A percentile compares a stretch with the other conserved stretches of the same genome.
Evolutionary conservation across 2,329 filamentous ascomycete species (phyloP).

Genomic region (Ceratocystiopsis brevicomis): DNA sequence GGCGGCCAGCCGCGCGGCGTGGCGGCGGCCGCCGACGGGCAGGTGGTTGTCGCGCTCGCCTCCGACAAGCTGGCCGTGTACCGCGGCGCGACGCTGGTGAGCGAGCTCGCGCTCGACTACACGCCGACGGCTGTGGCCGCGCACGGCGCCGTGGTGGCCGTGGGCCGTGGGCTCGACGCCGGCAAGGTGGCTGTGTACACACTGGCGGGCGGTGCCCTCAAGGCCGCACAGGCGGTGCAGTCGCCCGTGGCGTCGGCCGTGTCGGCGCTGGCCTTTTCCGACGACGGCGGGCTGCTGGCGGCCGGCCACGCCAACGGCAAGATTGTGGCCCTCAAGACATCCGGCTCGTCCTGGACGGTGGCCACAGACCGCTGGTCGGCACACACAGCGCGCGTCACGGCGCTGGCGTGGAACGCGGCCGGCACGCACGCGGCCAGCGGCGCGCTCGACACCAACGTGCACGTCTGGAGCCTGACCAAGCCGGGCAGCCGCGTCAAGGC

Average conservation of each 20-base stretch:
- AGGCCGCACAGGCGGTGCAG: conserved; percentile 37
- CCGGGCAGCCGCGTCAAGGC: conserved; percentile 73
- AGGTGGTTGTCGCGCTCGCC: conserved; percentile 38
- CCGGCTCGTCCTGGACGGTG: conserved; percentile 33
- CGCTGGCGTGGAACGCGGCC: conserved; percentile 55
- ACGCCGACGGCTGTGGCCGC: conserved; percentile 56
- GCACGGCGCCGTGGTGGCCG: conserved; percentile 46
- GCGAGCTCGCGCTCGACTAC: conserved; percentile 33
- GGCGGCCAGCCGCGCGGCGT: conserved; percentile 66
- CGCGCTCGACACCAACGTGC: conserved; percentile 76
- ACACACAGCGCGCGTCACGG: conserved; percentile 37
- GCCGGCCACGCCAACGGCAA: conserved; percentile 72
- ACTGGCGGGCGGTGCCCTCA: conserved; percentile 31
- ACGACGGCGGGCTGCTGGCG: conserved; percentile 57
- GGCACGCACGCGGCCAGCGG: conserved; percentile 69
- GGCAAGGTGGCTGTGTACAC: conserved; percentile 57
- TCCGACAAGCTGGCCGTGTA: conserved; percentile 29
- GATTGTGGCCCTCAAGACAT: conserved; percentile 51
- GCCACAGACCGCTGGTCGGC: conserved; percentile 57
- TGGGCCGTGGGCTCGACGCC: conserved; percentile 46
- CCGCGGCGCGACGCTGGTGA: conserved; percentile 41
- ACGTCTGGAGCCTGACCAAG: conserved; percentile 72
- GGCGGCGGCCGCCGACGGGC: conserved; percentile 28
- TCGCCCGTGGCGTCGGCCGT: conserved; percentile 48
- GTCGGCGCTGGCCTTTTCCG: conserved; percentile 68